phyloP scores from a whole-genome alignment of 2,329 filamentous ascomycete species.

The Dendrostoma leiphaemia region DNA sequence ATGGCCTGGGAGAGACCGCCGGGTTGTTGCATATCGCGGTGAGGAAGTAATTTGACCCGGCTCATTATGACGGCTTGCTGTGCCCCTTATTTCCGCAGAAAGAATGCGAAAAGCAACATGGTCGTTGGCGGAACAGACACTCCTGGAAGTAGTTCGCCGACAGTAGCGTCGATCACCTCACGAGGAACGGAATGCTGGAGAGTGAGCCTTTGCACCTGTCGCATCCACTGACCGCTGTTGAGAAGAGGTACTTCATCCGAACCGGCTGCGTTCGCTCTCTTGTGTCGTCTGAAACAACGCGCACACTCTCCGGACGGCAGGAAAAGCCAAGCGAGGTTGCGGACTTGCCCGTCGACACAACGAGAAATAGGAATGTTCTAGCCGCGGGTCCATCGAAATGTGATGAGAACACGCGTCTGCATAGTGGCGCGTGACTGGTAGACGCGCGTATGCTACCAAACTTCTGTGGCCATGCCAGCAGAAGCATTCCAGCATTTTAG shows the following conservation, averaged over 20 bases:
- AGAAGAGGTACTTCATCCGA: background rate
- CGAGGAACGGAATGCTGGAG: background rate
- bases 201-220: background rate
- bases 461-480: too few species aligned
- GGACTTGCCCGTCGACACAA: background rate
- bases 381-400: constrained; percentile 77
- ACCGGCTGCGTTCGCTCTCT: background rate
- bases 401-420: constrained; percentile 48
- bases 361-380: background rate
- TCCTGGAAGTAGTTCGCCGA: too few species aligned
- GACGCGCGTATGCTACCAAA: background rate
- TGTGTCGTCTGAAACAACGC: background rate
- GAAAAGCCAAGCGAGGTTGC: background rate
- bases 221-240: background rate
- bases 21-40: constrained; percentile 13
- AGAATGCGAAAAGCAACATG: background rate
- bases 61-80: background rate
- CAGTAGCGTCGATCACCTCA: too few species aligned
- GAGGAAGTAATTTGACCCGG: too few species aligned
- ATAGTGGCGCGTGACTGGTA: constrained; percentile 3
- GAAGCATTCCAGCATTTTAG: too few species aligned
- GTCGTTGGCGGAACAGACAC: too few species aligned
- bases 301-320: background rate
- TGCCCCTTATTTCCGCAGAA: background rate
- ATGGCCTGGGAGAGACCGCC: constrained; percentile 2